Evolutionary conservation across 78 protist genomes (phyloP).

Genomic region (Dictyostelium citrinum): DNA sequence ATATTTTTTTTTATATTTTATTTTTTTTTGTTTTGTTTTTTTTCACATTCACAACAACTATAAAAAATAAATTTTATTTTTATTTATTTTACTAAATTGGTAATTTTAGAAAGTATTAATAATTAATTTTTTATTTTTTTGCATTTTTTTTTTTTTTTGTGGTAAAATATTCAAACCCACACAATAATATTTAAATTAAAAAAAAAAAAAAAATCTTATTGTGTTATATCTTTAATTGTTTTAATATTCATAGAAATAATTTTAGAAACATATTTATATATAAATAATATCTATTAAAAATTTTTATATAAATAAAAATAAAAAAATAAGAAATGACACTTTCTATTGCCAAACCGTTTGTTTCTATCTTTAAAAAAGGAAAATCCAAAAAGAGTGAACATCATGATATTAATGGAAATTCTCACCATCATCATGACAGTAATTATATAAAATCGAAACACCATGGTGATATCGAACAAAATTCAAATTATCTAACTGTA

Average conservation of each 20-base stretch:
- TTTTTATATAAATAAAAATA: too few species aligned
- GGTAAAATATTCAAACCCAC: not conserved
- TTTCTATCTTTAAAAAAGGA: not conserved
- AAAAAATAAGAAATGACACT: not conserved
- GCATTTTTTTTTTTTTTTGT: not conserved
- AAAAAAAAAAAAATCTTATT: too few species aligned
- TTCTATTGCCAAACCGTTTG: constrained; percentile 2
- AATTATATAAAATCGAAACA: not conserved
- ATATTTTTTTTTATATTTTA: too few species aligned
- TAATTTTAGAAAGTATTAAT: not conserved
- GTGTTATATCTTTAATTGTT: not conserved
- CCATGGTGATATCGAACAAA: not conserved
- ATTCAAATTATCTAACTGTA: not conserved
- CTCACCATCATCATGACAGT: not conserved
- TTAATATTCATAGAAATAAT: not conserved
- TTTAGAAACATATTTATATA: too few species aligned
- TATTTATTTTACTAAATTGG: not conserved
- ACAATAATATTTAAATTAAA: not conserved
- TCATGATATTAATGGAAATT: not conserved
- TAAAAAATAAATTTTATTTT: too few species aligned
- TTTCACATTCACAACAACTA: too few species aligned
- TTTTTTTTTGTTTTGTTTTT: too few species aligned
- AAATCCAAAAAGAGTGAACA: not conserved
- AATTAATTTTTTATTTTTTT: too few species aligned
- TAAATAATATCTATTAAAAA: too few species aligned